phyloP scores from a whole-genome alignment of 2,329 filamentous ascomycete genomes.

The Lecanosticta acicola region DNA sequence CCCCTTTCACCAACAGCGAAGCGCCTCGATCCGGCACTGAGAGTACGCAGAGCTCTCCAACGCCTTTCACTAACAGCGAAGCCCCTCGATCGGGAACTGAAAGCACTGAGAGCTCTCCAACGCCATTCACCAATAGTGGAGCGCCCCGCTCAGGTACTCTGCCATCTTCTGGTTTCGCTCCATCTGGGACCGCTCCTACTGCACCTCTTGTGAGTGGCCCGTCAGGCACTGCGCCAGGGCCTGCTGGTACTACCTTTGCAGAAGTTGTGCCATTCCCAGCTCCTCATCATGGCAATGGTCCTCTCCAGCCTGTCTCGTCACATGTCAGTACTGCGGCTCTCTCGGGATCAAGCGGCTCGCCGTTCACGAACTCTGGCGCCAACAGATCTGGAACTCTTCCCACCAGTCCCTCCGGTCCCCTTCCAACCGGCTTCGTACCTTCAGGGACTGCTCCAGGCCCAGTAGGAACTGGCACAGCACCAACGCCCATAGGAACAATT shows the following conservation, averaged over 20 bases:
- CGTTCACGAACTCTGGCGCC: background rate
- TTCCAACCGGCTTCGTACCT: slow-evolving; percentile 2
- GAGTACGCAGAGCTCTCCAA: background rate
- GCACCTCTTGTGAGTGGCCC: background rate
- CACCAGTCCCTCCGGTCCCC: background rate
- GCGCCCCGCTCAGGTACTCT: background rate
- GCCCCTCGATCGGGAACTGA: slow-evolving; percentile 7
- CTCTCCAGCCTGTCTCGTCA: too few species aligned
- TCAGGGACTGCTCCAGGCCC: slow-evolving; percentile 1
- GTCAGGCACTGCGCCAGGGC: background rate
- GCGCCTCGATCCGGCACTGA: slow-evolving; percentile 6
- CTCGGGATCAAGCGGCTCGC: background rate
- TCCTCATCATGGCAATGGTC: background rate
- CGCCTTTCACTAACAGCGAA: slow-evolving; percentile 8
- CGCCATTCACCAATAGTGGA: too few species aligned
- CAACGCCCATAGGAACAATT: background rate
- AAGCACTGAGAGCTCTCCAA: background rate
- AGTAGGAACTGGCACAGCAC: background rate
- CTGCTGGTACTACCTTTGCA: background rate
- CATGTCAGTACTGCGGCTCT: too few species aligned
- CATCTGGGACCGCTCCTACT: slow-evolving; percentile 2
- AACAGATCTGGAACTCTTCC: slow-evolving; percentile 1
- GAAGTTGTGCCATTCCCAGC: background rate
- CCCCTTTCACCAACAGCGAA: slow-evolving; percentile 8
- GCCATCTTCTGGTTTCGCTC: background rate